Evolutionary conservation across 2,329 filamentous ascomycete genomes (phyloP).

Genomic region (Scedosporium minutisporum): DNA sequence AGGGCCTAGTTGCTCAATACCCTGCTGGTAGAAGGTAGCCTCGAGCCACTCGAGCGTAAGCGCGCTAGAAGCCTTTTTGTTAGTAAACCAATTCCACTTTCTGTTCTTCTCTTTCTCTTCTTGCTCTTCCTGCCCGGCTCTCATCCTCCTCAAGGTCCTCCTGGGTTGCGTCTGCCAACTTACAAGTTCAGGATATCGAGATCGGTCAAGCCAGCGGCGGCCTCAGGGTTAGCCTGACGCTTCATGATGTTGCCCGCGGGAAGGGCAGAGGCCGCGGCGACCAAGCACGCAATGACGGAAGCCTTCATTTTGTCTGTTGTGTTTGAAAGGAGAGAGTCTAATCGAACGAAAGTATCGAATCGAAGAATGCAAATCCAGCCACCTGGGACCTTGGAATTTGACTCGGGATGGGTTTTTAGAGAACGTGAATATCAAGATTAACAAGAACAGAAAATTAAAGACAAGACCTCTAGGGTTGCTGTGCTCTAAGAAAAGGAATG

Average conservation of each 20-base stretch:
- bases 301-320: constrained; percentile 29
- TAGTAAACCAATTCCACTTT: neutral
- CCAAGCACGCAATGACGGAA: constrained; percentile 32
- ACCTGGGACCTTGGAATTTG: constrained; percentile 2
- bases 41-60: constrained; percentile 69
- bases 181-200: constrained; percentile 51
- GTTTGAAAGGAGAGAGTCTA: constrained; percentile 7
- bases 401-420: neutral
- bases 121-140: neutral
- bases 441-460: constrained; percentile 5
- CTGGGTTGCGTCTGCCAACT: constrained; percentile 16
- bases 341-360: constrained; percentile 3
- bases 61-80: constrained; percentile 35
- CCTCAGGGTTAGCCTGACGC: constrained; percentile 40
- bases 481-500: constrained; percentile 5
- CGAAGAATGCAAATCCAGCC: constrained; percentile 3
- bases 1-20: constrained; percentile 56
- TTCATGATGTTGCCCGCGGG: constrained; percentile 34
- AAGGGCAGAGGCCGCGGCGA: constrained; percentile 34
- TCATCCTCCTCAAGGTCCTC: neutral
- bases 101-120: neutral
- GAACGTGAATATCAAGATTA: constrained; percentile 19
- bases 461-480: constrained; percentile 3
- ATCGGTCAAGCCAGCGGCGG: constrained; percentile 37
- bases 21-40: constrained; percentile 61